Base-by-base conservation (phyloP, 768 basidiomycete genomes). In the Termitomyces titanicus region DNA sequence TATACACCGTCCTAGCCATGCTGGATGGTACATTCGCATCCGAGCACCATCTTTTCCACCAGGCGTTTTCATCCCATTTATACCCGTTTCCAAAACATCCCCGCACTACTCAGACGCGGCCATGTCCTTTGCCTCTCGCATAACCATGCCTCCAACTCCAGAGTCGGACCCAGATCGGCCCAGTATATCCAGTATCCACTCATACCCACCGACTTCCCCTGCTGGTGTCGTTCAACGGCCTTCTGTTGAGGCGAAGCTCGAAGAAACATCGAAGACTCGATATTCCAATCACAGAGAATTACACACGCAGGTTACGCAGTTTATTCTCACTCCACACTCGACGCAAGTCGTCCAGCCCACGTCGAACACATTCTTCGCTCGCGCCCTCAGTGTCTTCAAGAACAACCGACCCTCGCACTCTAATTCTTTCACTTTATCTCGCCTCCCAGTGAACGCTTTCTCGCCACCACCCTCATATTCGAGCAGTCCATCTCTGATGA, bases 1-100 rank as follows among this genome's bases (percentile, higher is more conserved):
- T 10, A 82, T 92, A 25, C 91, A 92, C 66, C 81, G 84, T 5
- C 91, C 91, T 1, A 82, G 50, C 10, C 25, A 84, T 54, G 82
- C 86, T 27, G 91, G 91, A 43, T 93, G 91, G 91, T 93, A 92
- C 68, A 83, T 93, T 56, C 86, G 86, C 39, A 72, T 93, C 24
- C 81, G 87, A 34, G 73, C 88, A 2, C 90, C 91, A 0, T 62
- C 76, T 4, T 92, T 91, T 59, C 86, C 88, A 0, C 84, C 81
- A 12, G 76, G 79, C 3, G 74, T 78, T 11, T 83, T 75, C 57
- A 85, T 86, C 27, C 77, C 82, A 1, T 64, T 86, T 8, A 70
- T 74, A 22, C 82, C 84, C 9, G 71, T 85, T 0, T 69, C 79
- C 3, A 71, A 69, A 24, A 68, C 69, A 25, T 78, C 80, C 0